These are phyloP conservation scores for Pichia sp. DNA, from an alignment of 1,139 yeast species.

Conservation along the genomic window DNA sequence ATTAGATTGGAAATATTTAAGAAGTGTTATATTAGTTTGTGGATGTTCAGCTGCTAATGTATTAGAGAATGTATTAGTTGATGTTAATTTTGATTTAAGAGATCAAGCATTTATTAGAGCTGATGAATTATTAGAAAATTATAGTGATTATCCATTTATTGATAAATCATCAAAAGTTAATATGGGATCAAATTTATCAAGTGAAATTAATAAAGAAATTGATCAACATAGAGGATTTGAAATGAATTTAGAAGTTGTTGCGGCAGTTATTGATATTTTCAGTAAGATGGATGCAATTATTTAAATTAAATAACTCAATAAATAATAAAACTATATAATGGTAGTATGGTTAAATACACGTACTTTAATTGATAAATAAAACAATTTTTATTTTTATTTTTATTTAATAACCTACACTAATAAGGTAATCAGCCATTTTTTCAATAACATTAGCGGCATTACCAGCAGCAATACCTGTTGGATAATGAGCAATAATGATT, in stretches of 20 bases:
- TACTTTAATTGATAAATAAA: background rate
- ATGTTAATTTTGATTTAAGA: conserved; percentile 79
- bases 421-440: conserved; percentile 90
- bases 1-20: conserved; percentile 62
- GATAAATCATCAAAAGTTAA: conserved; percentile 56
- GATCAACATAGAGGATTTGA: conserved; percentile 52
- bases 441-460: conserved; percentile 94
- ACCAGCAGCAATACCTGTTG: conserved; percentile 84
- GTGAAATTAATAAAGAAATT: conserved; percentile 63
- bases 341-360: too few species aligned
- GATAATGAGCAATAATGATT: conserved; percentile 89
- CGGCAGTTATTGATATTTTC: conserved; percentile 71
- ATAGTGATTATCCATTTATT: conserved; percentile 79
- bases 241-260: conserved; percentile 78
- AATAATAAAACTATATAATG: too few species aligned
- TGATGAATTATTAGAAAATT: conserved; percentile 79
- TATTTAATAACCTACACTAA: conserved; percentile 68
- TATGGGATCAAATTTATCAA: conserved; percentile 68
- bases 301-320: conserved; percentile 9
- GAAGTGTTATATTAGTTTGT: conserved; percentile 78
- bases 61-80: conserved; percentile 78
- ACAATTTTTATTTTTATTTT: background rate
- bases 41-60: conserved; percentile 96
- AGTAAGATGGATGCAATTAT: conserved; percentile 49
- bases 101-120: conserved; percentile 92